Evolutionary conservation across 176 grass and related monocot species (phyloP).

Genomic region (Eremochloa ophiuroides): DNA sequence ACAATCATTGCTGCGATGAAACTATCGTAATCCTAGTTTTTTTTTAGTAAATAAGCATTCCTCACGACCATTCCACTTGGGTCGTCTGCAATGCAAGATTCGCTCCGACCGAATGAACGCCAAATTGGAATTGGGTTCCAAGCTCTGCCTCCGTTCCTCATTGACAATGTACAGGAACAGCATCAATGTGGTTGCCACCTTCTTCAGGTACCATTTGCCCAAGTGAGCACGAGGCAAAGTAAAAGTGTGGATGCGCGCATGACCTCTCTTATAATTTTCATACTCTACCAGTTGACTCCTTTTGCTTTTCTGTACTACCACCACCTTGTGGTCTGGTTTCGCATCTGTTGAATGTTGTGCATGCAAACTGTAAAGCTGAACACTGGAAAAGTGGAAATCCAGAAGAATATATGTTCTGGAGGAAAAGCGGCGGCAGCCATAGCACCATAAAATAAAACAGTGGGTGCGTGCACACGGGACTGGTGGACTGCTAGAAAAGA

Average conservation of each 20-base stretch:
- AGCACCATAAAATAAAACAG: background rate
- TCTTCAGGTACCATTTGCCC: background rate
- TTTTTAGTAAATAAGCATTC: no score
- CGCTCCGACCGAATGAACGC: no score
- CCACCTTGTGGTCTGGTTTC: background rate
- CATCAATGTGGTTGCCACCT: background rate
- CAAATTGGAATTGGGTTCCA: no score
- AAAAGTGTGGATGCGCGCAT: background rate
- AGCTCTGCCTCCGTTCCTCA: background rate
- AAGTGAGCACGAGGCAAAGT: background rate
- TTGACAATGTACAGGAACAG: background rate
- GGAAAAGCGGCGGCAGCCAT: background rate
- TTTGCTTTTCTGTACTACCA: background rate
- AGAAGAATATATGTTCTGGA: background rate
- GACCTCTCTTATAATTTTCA: background rate
- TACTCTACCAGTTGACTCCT: background rate
- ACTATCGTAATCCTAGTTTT: no score
- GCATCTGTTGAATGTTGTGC: background rate
- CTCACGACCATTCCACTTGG: no score
- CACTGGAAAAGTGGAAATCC: background rate
- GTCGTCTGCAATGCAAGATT: no score
- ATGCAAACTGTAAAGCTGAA: conserved; percentile 29
- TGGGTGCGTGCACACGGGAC: background rate
- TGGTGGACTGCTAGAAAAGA: background rate
- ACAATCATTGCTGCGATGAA: no score